Percentiles rank a stretch among this genome's conserved stretches.
Evolutionary conservation across 225 moss, liverwort and hornwort species (phyloP).

Genomic region (Physcomitrium patens): DNA sequence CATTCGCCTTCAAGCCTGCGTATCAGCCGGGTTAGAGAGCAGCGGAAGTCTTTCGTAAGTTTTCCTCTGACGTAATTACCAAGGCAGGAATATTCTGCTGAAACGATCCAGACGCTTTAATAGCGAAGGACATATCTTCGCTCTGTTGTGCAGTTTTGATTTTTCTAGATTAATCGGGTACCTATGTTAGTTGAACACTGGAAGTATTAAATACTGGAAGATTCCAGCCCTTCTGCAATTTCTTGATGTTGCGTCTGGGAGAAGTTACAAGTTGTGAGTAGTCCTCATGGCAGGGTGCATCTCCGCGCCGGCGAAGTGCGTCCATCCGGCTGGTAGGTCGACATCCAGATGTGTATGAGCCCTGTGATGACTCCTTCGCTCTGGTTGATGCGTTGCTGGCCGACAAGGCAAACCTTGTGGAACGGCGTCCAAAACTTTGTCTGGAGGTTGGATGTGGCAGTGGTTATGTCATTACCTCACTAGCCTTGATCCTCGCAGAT

Average conservation of each 20-base stretch:
- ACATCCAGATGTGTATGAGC: slow-evolving; percentile 97
- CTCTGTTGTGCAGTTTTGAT: neutral
- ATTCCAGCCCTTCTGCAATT: neutral
- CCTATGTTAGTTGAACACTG: neutral
- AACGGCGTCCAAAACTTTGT: slow-evolving; percentile 81
- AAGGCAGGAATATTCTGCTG: no score
- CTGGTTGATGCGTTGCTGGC: slow-evolving; percentile 94
- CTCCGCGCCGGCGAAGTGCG: slow-evolving; percentile 54
- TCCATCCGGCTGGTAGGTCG: slow-evolving; percentile 73
- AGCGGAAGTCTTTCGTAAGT: slow-evolving; percentile 43
- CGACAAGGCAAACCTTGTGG: slow-evolving; percentile 80
- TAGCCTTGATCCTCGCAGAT: slow-evolving; percentile 82
- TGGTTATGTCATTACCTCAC: slow-evolving; percentile 95
- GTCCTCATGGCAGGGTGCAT: slow-evolving; percentile 55
- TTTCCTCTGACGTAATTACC: slow-evolving; percentile 1
- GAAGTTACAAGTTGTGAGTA: slow-evolving; percentile 46
- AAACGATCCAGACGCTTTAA: neutral
- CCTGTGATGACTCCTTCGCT: slow-evolving; percentile 97
- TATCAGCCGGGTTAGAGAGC: slow-evolving; percentile 39
- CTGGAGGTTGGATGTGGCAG: slow-evolving; percentile 99
- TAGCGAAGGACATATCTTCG: neutral
- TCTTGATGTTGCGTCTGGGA: slow-evolving; percentile 9
- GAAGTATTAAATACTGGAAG: neutral
- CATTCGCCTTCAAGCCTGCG: slow-evolving; percentile 44
- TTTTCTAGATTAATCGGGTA: neutral